These are phyloP conservation scores for Schizochytrium sp. DNA, from an alignment of 108 stramenopile species.

Conservation along the genomic window DNA sequence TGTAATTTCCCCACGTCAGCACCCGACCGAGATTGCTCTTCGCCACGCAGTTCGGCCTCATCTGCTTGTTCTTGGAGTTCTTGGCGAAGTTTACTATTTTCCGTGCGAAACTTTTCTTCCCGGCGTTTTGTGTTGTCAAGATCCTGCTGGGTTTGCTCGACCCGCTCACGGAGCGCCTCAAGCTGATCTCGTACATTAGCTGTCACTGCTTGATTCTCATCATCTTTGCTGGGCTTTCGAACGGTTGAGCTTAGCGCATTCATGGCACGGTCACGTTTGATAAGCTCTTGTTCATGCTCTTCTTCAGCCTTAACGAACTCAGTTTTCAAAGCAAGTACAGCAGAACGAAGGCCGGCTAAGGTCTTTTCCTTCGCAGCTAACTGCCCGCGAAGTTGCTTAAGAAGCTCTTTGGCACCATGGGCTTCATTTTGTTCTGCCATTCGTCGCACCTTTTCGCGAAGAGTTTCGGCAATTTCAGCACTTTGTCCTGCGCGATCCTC, in stretches of 20 bases:
- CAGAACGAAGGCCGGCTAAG: conserved; percentile 57
- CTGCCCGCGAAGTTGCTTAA: conserved; percentile 61
- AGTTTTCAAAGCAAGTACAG: conserved; percentile 66
- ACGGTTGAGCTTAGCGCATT: background rate
- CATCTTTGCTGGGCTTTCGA: too few relatives aligned
- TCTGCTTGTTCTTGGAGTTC: conserved; percentile 15
- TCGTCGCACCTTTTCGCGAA: conserved; percentile 11
- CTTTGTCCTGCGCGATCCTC: conserved; percentile 48
- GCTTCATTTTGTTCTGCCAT: background rate
- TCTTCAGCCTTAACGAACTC: conserved; percentile 66
- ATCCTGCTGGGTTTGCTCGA: conserved; percentile 5
- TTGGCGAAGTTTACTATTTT: conserved; percentile 33
- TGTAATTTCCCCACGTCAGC: background rate
- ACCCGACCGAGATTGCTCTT: background rate
- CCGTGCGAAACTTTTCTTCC: conserved; percentile 25
- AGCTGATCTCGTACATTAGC: conserved; percentile 29
- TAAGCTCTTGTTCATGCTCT: conserved; percentile 35
- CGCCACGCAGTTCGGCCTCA: background rate
- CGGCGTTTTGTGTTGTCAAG: conserved; percentile 6
- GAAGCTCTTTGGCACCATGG: background rate
- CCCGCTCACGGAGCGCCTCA: background rate
- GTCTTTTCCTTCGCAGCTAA: conserved; percentile 62
- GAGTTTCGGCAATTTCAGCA: conserved; percentile 42
- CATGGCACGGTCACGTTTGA: background rate
- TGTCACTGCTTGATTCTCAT: background rate